These are phyloP conservation scores for Russula sp. DNA, from an alignment of 768 basidiomycete genomes.

Conservation along the genomic window DNA sequence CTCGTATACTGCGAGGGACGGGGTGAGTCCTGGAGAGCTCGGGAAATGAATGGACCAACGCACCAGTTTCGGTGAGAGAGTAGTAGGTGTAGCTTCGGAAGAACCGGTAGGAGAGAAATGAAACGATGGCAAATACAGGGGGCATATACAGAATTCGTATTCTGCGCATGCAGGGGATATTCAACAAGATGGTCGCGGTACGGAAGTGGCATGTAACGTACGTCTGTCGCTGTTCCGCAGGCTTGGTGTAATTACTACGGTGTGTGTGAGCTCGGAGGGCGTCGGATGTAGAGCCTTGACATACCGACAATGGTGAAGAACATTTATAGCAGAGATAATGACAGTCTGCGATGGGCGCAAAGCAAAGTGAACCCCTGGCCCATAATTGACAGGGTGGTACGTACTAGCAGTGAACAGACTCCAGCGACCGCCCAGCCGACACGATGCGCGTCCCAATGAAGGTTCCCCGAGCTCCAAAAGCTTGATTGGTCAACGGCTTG, in stretches of 20 bases:
- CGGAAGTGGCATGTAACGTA: conserved; percentile 26
- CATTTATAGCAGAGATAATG: conserved; percentile 49
- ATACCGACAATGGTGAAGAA: conserved; percentile 59
- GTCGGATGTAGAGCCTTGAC: conserved; percentile 20
- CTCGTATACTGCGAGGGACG: conserved; percentile 50
- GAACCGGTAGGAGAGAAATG: conserved; percentile 80
- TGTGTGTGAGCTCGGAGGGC: neutral
- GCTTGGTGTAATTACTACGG: conserved; percentile 62
- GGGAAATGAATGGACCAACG: conserved; percentile 21
- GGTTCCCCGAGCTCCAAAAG: conserved; percentile 51
- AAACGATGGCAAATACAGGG: conserved; percentile 70
- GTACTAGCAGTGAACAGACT: conserved; percentile 47
- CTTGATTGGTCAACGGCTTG: conserved; percentile 45
- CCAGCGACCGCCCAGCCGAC: conserved; percentile 74
- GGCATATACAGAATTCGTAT: conserved; percentile 84
- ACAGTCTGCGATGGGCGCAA: conserved; percentile 40
- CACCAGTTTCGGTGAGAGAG: conserved; percentile 43
- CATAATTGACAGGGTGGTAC: conserved; percentile 24
- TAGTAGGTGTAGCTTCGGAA: conserved; percentile 73
- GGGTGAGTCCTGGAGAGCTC: conserved; percentile 31
- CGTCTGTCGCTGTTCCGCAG: conserved; percentile 74
- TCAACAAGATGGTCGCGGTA: neutral
- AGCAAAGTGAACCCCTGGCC: no score
- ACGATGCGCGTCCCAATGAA: conserved; percentile 55
- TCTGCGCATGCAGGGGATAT: conserved; percentile 28